Base-by-base conservation (phyloP, 495 filamentous ascomycete genomes). In the Trichoderma asperelloides region DNA sequence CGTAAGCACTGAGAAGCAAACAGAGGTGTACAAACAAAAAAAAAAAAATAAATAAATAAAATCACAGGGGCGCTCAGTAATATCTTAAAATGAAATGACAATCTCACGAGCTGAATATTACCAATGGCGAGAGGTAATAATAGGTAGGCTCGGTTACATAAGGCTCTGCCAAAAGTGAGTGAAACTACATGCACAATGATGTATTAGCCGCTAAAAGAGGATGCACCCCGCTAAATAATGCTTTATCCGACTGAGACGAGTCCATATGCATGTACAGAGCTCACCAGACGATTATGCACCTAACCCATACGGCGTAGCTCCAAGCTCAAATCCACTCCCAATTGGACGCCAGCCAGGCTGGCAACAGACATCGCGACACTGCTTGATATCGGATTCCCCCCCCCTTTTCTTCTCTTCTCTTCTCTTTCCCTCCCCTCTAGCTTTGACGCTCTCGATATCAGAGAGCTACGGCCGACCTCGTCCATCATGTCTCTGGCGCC, bases 401-500 rank as follows among this genome's bases (percentile, higher is more conserved):
- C 27, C 21, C n/a, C 21, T 18, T 63, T 43, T 51, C 47, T 51
- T 18, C 11, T 21, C 21, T 21, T 23, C 23, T 51, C 47, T 2
- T 25, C 49, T 21, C 33, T 18, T 63, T 30, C 11, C 47, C 23
- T 18, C 11, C 47, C 21, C 8, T 23, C 11, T 51, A n/a, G n/a
- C 47, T 16, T 25, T n/a, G 33, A 7, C 11, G 23, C 49, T 23
- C 8, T 60, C 25, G 23, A 15, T 7, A 60, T 21, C 55, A 27
- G 28, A 30, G 25, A 28, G 39, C 30, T 30, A 27, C 65, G 67
- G 18, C 51, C 51, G 39, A 65, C 39, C 25, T 60, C 25, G 55
- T 66, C 67, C 63, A 74, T 67, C 66, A 84, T 82, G 85, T 86
- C 82, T 84, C 82, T 80, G 47, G 86, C 91, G 60, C 87, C 89